Evolutionary conservation across 129 eudicot species (phyloP).

Genomic region (Saposhnikovia divaricata): DNA sequence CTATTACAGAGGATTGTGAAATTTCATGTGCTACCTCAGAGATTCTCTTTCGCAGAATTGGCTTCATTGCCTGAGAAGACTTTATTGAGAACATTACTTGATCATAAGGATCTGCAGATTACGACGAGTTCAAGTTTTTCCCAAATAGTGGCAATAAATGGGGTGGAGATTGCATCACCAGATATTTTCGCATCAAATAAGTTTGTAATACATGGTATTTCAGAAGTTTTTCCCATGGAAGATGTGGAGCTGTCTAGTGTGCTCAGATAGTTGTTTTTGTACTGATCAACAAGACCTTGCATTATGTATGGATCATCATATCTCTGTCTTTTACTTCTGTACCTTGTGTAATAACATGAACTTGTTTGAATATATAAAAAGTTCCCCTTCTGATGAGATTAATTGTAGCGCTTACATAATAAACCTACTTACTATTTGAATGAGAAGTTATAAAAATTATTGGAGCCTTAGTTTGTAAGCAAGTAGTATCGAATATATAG

Average conservation of each 20-base stretch:
- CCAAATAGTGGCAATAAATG: constrained; percentile 28
- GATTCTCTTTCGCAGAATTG: constrained; percentile 34
- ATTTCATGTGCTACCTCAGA: constrained; percentile 40
- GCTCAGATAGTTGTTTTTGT: constrained; percentile 15
- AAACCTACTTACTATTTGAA: background rate
- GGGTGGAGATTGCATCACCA: constrained; percentile 41
- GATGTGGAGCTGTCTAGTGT: constrained; percentile 25
- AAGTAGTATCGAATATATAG: background rate
- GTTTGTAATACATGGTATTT: constrained; percentile 52
- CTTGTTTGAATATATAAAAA: background rate
- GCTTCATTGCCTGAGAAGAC: constrained; percentile 28
- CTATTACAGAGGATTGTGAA: constrained; percentile 49
- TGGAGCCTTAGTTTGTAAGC: background rate
- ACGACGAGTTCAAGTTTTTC: constrained; percentile 21
- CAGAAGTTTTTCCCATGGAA: constrained; percentile 37
- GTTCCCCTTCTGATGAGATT: background rate
- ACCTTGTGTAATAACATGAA: background rate
- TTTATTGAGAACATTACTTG: constrained; percentile 31
- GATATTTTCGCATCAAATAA: constrained; percentile 35
- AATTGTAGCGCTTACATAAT: background rate
- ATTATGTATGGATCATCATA: background rate
- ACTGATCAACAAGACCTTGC: background rate
- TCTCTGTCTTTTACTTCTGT: background rate
- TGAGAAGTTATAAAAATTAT: background rate
- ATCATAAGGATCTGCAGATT: constrained; percentile 28